Base-by-base conservation (phyloP, 176 grass and related monocot species). In the Canna indica region DNA sequence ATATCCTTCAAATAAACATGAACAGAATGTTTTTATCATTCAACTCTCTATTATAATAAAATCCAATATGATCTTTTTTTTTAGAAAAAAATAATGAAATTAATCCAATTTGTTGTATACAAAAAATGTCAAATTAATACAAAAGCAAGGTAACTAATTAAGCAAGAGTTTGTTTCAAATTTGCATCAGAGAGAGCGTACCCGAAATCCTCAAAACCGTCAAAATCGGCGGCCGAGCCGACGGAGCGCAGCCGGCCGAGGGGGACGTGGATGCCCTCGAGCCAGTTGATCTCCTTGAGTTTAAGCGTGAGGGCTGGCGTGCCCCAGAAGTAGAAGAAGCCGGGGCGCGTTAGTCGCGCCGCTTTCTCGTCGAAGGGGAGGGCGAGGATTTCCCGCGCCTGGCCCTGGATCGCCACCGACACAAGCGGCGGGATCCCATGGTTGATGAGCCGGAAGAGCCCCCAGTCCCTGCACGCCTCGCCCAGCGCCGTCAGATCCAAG, bases 231-330 rank as follows among this genome's bases (percentile, higher is more conserved):
- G 47, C 41, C 16, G 35, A 38, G 1, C 9, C 16, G 9, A 5
- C 18, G 9, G 7, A 78, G n/a, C 36, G 33, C 28, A 47, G 64
- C 4, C 29, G 75, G 38, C 28, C 24, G 7, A 84, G 44, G 22
- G 62, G 35, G 44, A 96, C 34, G 14, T 96, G 88, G 36, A 89
- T 69, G 0, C 92, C 88, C 61, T 96, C 92, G 24, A 91, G 46
- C 88, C 85, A 96, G 70, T 91, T 96, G 56, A 89, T 24, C 7
- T 89, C 59, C 5, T 74, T 78, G 15, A 89, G 31, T 9, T 25
- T 70, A 25, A 96, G 75, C 38, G 75, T 27, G 34, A 86, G 45
- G 24, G 92, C 88, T 32, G 83, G 85, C 17, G 92, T 89, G 69
- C 88, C 92, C 62, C 85, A 87, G 77, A 96, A 91, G 81, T 96